Evolutionary conservation across 2,329 filamentous ascomycete species (phyloP).

Genomic region (Grosmannia clavigera): DNA sequence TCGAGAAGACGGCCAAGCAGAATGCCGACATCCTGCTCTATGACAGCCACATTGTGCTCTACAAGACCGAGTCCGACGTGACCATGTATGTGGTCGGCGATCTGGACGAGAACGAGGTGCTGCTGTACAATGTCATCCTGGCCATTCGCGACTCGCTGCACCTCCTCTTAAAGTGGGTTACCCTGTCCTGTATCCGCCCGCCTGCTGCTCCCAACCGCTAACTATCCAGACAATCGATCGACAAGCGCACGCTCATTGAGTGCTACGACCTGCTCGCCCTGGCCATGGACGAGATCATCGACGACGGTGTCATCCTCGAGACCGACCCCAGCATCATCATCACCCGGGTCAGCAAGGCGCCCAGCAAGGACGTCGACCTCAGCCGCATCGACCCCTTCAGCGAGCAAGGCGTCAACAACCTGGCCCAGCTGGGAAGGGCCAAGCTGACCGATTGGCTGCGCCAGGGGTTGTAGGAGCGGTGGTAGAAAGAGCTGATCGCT

Average conservation of each 20-base stretch:
- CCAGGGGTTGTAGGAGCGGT: constrained; percentile 50
- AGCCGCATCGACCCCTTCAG: constrained; percentile 83
- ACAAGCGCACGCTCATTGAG: constrained; percentile 95
- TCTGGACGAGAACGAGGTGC: constrained; percentile 89
- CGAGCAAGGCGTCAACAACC: constrained; percentile 88
- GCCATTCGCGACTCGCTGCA: constrained; percentile 84
- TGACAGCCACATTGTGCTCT: constrained; percentile 90
- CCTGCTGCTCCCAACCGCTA: not conserved
- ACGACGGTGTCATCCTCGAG: constrained; percentile 93
- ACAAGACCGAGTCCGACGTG: constrained; percentile 95
- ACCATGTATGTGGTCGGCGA: constrained; percentile 88
- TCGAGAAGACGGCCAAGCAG: constrained; percentile 93
- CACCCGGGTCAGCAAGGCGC: constrained; percentile 82
- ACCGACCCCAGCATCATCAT: constrained; percentile 92
- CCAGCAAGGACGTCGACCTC: constrained; percentile 80
- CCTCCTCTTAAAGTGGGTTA: constrained; percentile 73
- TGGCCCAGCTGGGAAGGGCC: constrained; percentile 85
- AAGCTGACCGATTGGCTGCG: constrained; percentile 85
- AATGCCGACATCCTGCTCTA: constrained; percentile 93
- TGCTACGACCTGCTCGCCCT: constrained; percentile 96
- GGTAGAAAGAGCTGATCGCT: too few relatives aligned
- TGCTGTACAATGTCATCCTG: constrained; percentile 88
- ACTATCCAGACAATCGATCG: constrained; percentile 56
- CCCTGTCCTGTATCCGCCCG: constrained; percentile 15
- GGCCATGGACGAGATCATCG: constrained; percentile 87